Conservation (phyloP, 2,329 filamentous ascomycete species). For the Cryphonectria carpinicola region DNA sequence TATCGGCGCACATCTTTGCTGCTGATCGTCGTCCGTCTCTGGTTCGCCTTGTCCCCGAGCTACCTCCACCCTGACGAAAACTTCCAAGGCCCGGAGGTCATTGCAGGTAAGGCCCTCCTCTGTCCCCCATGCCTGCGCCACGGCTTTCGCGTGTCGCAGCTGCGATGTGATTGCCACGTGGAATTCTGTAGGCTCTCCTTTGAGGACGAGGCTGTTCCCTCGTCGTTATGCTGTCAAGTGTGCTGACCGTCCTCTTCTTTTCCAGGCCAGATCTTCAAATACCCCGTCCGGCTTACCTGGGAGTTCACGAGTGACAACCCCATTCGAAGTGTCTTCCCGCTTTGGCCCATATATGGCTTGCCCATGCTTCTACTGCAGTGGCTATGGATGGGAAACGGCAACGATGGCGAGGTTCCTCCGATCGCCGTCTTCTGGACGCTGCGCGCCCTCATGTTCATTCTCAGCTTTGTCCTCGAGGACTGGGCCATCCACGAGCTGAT, state of each 20-base stretch:
- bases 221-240: neutral
- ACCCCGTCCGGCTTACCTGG: conserved; percentile 89
- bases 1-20: conserved; percentile 90
- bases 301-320: conserved; percentile 89
- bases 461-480: conserved; percentile 96
- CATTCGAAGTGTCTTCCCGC: conserved; percentile 92
- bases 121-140: neutral
- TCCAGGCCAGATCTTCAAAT: conserved; percentile 87
- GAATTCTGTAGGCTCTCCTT: neutral
- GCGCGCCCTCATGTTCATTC: conserved; percentile 86
- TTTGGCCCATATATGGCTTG: conserved; percentile 94
- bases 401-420: conserved; percentile 78
- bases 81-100: conserved; percentile 97
- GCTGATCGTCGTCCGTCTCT: conserved; percentile 83
- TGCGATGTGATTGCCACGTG: neutral
- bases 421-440: conserved; percentile 87
- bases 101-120: conserved; percentile 72
- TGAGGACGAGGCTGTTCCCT: neutral
- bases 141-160: neutral
- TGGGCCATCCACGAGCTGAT: conserved; percentile 96
- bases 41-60: conserved; percentile 91
- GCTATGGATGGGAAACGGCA: conserved; percentile 85
- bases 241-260: conserved; percentile 15
- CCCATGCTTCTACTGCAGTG: conserved; percentile 92
- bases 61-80: conserved; percentile 99